phyloP scores from a whole-genome alignment of 208 protist species.

The Leptomonas pyrrhocoris region DNA sequence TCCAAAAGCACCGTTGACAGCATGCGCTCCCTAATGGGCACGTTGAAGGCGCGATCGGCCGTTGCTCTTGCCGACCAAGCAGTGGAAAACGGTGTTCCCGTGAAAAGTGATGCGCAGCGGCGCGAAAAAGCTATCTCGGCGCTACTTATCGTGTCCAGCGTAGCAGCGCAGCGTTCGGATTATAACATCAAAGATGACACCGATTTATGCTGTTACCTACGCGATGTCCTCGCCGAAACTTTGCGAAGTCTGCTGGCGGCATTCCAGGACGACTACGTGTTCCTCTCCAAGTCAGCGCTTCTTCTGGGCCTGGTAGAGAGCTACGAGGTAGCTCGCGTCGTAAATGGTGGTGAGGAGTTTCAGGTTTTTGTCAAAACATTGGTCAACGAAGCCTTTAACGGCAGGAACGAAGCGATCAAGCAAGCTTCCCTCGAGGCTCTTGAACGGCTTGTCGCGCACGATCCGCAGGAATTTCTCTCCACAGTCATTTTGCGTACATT shows the following conservation, averaged over 20 bases:
- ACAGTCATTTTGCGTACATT: constrained; percentile 27
- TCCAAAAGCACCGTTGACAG: constrained; percentile 1
- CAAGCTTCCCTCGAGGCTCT: constrained; percentile 30
- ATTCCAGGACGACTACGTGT: constrained; percentile 9
- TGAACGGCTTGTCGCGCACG: constrained; percentile 38
- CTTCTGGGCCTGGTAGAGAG: constrained; percentile 25
- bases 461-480: constrained; percentile 31
- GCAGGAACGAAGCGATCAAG: constrained; percentile 11
- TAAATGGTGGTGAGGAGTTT: constrained; percentile 4
- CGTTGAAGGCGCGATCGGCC: constrained; percentile 12
- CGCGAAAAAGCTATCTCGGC: constrained; percentile 12
- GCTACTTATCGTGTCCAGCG: constrained; percentile 11
- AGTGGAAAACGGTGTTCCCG: not conserved
- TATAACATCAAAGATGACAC: constrained; percentile 15
- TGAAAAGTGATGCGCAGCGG: not conserved
- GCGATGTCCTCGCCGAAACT: not conserved
- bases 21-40: constrained; percentile 15
- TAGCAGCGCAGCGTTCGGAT: constrained; percentile 16
- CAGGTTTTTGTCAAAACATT: constrained; percentile 9
- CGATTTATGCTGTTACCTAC: not conserved
- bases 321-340: constrained; percentile 8
- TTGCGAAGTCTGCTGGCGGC: constrained; percentile 8
- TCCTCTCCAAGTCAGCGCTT: not conserved
- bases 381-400: constrained; percentile 22
- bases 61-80: not conserved